Percentiles rank a stretch among this genome's conserved stretches.
Conservation (phyloP, 257 asterid genomes). For the Salvia rosmarinus region DNA sequence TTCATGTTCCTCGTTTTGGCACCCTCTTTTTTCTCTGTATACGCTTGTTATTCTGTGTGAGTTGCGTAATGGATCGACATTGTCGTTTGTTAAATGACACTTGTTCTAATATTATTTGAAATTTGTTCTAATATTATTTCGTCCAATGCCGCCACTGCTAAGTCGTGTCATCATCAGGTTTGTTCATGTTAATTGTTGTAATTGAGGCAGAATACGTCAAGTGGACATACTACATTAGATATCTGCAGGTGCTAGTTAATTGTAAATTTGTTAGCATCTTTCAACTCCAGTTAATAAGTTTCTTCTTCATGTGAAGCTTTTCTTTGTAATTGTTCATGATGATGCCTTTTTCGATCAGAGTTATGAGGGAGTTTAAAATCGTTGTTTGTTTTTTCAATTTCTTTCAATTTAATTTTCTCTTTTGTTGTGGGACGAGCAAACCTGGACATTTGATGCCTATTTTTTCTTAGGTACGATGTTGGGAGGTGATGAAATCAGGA, state of each 20-base stretch:
- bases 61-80: neutral
- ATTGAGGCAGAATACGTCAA: slow-evolving; percentile 13
- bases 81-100: neutral
- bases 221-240: slow-evolving; percentile 9
- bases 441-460: slow-evolving; percentile 9
- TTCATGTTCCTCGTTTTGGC: slow-evolving; percentile 7
- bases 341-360: slow-evolving; percentile 20
- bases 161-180: neutral
- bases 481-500: slow-evolving; percentile 84
- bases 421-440: slow-evolving; percentile 24
- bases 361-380: neutral
- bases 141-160: neutral
- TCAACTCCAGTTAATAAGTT: neutral
- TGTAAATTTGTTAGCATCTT: neutral
- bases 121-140: neutral
- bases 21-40: neutral
- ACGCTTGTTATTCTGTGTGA: neutral
- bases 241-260: neutral
- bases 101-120: neutral
- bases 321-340: neutral
- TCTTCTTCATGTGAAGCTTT: neutral
- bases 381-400: neutral
- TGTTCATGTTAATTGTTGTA: neutral
- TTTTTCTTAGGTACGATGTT: slow-evolving; percentile 79
- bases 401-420: neutral